phyloP scores from a whole-genome alignment of 768 basidiomycete species.

The Saitozyma sp. region DNA sequence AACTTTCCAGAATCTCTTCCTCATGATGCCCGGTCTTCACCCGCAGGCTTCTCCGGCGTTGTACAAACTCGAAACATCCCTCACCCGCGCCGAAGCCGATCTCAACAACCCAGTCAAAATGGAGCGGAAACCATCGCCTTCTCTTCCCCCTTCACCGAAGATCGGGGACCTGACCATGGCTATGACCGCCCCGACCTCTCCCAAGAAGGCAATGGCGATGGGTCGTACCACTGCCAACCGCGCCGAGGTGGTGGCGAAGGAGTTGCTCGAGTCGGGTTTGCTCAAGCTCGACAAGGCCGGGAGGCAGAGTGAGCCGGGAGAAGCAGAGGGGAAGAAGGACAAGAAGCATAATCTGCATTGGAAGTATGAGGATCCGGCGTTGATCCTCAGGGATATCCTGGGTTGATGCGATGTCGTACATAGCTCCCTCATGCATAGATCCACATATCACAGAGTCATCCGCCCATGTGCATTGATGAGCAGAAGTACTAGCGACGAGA shows the following conservation, averaged over 20 bases:
- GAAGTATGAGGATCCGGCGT: slow-evolving; percentile 49
- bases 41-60: slow-evolving; percentile 31
- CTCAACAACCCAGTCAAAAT: not conserved
- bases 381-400: slow-evolving; percentile 43
- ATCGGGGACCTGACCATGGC: not conserved
- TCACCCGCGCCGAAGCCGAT: slow-evolving; percentile 22
- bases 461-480: too few relatives aligned
- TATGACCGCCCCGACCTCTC: not conserved
- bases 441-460: too few relatives aligned
- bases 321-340: slow-evolving; percentile 35
- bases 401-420: slow-evolving; percentile 18
- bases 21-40: slow-evolving; percentile 30
- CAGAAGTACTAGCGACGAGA: too few relatives aligned
- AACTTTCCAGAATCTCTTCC: slow-evolving; percentile 27
- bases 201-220: not conserved
- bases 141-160: not conserved
- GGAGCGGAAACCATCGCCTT: not conserved
- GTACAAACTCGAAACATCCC: slow-evolving; percentile 23
- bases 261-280: slow-evolving; percentile 12
- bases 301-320: slow-evolving; percentile 25
- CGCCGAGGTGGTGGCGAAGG: slow-evolving; percentile 10
- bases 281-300: slow-evolving; percentile 40
- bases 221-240: not conserved
- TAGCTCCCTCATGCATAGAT: not conserved
- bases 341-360: slow-evolving; percentile 47